phyloP scores from a whole-genome alignment of 2,329 filamentous ascomycete genomes.

The Pyrenochaeta sp. region DNA sequence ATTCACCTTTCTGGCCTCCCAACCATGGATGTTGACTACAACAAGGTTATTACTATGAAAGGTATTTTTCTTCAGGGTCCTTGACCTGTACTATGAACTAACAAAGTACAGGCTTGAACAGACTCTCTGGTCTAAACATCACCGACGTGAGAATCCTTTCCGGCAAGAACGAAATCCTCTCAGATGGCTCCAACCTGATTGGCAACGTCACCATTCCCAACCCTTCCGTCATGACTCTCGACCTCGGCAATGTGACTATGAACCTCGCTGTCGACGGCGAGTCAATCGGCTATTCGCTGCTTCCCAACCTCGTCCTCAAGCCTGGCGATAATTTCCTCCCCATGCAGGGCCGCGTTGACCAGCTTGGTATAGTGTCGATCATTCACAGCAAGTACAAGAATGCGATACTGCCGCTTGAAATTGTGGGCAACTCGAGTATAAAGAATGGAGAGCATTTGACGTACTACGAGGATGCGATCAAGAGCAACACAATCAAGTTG shows the following conservation, averaged over 20 bases:
- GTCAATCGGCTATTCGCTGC: conserved; percentile 64
- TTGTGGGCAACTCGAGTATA: conserved; percentile 62
- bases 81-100: conserved; percentile 2
- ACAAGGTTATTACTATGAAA: conserved; percentile 65
- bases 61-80: conserved; percentile 49
- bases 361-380: conserved; percentile 58
- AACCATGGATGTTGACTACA: conserved; percentile 61
- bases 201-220: conserved; percentile 70
- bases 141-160: conserved; percentile 60
- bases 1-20: conserved; percentile 62
- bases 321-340: conserved; percentile 66
- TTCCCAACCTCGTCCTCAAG: conserved; percentile 66
- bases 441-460: conserved; percentile 61
- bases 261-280: conserved; percentile 63
- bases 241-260: conserved; percentile 73
- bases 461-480: conserved; percentile 67
- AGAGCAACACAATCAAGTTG: conserved; percentile 60
- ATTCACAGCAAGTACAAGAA: conserved; percentile 61
- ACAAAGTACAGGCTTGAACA: conserved; percentile 60
- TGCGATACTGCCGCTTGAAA: conserved; percentile 63
- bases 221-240: conserved; percentile 68
- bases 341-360: conserved; percentile 64
- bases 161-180: conserved; percentile 39
- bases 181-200: conserved; percentile 67
- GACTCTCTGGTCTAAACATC: conserved; percentile 63